Evolutionary conservation across 2,329 filamentous ascomycete species (phyloP), one percentile per base, ranked within the genome.

Genomic region (Mollisiaceae sp.): DNA sequence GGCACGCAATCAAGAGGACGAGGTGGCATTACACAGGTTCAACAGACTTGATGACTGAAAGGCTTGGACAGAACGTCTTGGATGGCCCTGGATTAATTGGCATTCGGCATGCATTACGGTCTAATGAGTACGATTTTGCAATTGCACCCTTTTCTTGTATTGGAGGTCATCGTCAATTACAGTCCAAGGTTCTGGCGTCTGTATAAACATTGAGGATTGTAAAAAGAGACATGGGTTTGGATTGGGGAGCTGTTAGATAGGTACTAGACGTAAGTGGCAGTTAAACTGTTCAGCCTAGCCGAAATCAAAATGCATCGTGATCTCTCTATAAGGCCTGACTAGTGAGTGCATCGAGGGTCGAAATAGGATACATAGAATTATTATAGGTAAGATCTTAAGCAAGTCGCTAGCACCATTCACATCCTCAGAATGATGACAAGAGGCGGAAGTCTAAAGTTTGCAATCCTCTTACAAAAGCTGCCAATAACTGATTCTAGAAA

Each of bases 1-100:
- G 50, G 50, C 11, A 32, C 50, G 14, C 55, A 35, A 35, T 24
- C 59, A 14, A 68, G 73, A 66, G 74, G 74, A 20, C 67, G 73
- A 62, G 70, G 72, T 45, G 67, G 65, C 38, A 58, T 61, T 58
- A 61, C 59, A 4, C 63, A 62, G 47, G 60, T 60, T 45, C 65
- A 67, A 11, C 55, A 59, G 39, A 41, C 58, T 57, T 64, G 57
- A 62, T 18, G 20, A 24, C 52, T 62, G 41, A 38, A 27, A 39
- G 38, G 59, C 55, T 52, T 57, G 55, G 41, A 59, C 22, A 54
- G 47, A 22, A 54, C 32, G 59, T 60, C 43, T 55, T 54, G 47
- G 20, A 54, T 61, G 59, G 20, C 15, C 27, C 50, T 61, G 55
- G 55, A 57, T 27, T 35, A 57, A 38, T 38, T 57, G 55, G 20